Evolutionary conservation across 2,329 filamentous ascomycete species (phyloP), one percentile per base, ranked within the genome.

Genomic region (Alternaria incomplexa): DNA sequence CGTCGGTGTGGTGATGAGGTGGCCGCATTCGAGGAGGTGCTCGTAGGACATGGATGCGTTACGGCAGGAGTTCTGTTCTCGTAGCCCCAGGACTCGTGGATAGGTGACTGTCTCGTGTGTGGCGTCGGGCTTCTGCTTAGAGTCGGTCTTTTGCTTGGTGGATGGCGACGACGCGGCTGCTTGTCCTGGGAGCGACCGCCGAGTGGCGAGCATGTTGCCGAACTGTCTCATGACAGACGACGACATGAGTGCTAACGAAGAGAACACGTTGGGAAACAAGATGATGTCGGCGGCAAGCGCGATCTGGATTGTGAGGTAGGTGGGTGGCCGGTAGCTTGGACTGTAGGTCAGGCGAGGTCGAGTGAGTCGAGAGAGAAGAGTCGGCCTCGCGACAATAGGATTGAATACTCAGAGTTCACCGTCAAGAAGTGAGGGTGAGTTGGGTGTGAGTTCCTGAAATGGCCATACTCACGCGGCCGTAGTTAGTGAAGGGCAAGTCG

Each of bases 11-110:
- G 40, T 32, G 22, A 69, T 26, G 6, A 63, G 20, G 30, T 67
- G 64, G 3, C 60, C 57, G 43, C 66, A 69, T 9, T 10, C 15
- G 6, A 69, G 40, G 3, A 65, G 22, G n/a, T 69, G 66, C 23
- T 69, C 62, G 52, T 17, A 62, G 3, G 54, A 45, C 26, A 54
- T 45, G 3, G 55, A 56, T 2, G 48, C 11, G 2, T 56, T 53
- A 6, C 36, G 22, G 12, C 64, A 69, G 1, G 64, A 56, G n/a
- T 65, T 8, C 12, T 11, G 47, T 0, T 30, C 47, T 0, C 46
- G n/a, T 2, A n/a, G 36, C 11, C 62, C 23, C 5, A 20, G 12
- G 22, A 61, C 17, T 4, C 26, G 45, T 32, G 66, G 64, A 25
- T 69, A 69, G 2, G 8, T 54, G 20, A 58, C 40, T 12, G 23